A percentile compares a stretch with the other conserved stretches of the same genome.
phyloP scores from a whole-genome alignment of 805 yeast species.

The Zygoascus tannicola region DNA sequence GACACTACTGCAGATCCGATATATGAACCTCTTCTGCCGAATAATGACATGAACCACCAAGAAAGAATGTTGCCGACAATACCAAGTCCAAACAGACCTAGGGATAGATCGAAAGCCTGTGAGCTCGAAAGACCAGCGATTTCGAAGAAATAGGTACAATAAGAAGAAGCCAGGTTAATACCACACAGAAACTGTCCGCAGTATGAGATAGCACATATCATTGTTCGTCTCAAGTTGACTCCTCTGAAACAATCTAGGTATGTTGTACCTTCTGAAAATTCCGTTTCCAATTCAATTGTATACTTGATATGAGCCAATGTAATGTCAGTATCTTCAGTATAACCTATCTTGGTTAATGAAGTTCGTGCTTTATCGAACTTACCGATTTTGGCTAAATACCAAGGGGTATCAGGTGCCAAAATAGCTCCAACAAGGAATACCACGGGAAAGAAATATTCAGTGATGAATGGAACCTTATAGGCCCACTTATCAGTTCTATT shows the following conservation, averaged over 20 bases:
- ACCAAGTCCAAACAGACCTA: constrained; percentile 39
- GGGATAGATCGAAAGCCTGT: constrained; percentile 38
- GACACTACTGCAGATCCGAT: not conserved
- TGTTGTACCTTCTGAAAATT: constrained; percentile 14
- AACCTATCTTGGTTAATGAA: constrained; percentile 29
- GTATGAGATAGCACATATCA: constrained; percentile 38
- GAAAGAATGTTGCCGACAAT: constrained; percentile 31
- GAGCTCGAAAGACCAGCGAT: constrained; percentile 30
- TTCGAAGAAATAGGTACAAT: constrained; percentile 40
- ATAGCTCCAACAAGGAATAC: constrained; percentile 31
- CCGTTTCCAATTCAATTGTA: constrained; percentile 10
- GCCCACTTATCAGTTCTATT: constrained; percentile 28
- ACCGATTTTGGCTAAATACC: constrained; percentile 42
- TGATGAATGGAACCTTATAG: constrained; percentile 45
- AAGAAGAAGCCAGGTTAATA: constrained; percentile 4
- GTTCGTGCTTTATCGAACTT: constrained; percentile 35
- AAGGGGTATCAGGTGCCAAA: constrained; percentile 49
- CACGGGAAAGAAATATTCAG: constrained; percentile 52
- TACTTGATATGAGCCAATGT: constrained; percentile 10
- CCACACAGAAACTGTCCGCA: constrained; percentile 37
- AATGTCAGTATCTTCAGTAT: constrained; percentile 18
- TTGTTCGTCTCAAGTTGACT: constrained; percentile 16
- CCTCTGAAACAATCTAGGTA: constrained; percentile 11
- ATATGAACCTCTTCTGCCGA: constrained; percentile 9
- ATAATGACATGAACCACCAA: constrained; percentile 14